These are phyloP conservation scores for Polygonum maritimum DNA, from an alignment of 148 eudicot species.

Conservation along the genomic window DNA sequence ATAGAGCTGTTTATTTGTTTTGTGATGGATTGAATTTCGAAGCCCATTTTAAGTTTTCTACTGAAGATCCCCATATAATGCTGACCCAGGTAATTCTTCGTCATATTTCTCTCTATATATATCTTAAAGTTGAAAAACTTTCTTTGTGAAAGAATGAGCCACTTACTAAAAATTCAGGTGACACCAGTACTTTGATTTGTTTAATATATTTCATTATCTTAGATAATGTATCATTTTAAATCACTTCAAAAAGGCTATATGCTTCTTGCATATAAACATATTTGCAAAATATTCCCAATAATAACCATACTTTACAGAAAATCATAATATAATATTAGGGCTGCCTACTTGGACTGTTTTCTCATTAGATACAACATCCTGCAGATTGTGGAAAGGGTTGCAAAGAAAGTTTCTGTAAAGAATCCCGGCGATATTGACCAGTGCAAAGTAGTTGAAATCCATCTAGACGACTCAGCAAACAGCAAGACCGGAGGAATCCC, in stretches of 20 bases:
- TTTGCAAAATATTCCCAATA: too few relatives aligned
- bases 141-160: too few relatives aligned
- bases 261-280: too few relatives aligned
- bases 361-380: not conserved
- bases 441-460: constrained; percentile 56
- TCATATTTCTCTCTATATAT: not conserved
- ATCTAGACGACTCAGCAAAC: constrained; percentile 32
- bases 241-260: too few relatives aligned
- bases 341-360: not conserved
- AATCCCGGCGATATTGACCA: constrained; percentile 70
- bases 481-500: constrained; percentile 22
- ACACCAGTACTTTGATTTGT: too few relatives aligned
- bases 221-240: too few relatives aligned
- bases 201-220: too few relatives aligned
- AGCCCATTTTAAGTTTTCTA: constrained; percentile 48
- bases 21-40: constrained; percentile 41
- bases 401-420: constrained; percentile 69
- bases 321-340: too few relatives aligned
- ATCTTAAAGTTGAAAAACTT: too few relatives aligned
- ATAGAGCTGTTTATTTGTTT: constrained; percentile 25
- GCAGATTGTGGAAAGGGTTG: constrained; percentile 76
- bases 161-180: too few relatives aligned
- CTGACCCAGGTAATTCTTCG: constrained; percentile 53
- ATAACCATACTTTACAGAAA: too few relatives aligned
- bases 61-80: constrained; percentile 66